phyloP scores from a whole-genome alignment of 2,329 filamentous ascomycete species.

The Ascochyta clinopodiicola region DNA sequence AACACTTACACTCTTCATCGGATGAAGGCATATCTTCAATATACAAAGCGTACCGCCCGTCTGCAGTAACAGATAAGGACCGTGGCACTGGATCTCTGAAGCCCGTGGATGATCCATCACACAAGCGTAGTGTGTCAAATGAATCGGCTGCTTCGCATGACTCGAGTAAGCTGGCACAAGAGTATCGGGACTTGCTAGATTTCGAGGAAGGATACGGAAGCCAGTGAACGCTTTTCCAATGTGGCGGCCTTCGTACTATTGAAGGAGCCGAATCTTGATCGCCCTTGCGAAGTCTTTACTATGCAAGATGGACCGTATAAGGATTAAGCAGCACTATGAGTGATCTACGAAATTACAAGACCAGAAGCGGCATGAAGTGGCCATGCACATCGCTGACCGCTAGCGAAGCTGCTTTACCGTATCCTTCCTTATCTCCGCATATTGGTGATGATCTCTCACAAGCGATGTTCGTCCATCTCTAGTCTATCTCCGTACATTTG shows the following conservation, averaged over 20 bases:
- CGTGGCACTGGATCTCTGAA: conserved; percentile 1
- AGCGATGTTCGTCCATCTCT: not conserved
- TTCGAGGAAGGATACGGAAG: conserved; percentile 31
- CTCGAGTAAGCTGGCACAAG: conserved; percentile 28
- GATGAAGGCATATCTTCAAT: not conserved
- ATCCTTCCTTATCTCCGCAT: not conserved
- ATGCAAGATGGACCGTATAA: not conserved
- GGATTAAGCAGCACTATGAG: not conserved
- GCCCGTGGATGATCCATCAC: conserved; percentile 6
- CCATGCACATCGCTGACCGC: conserved; percentile 5
- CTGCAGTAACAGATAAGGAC: not conserved
- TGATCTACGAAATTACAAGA: not conserved
- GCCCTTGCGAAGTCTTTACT: too few species aligned
- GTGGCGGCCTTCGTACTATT: not conserved
- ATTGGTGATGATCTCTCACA: not conserved
- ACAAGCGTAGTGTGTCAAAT: conserved; percentile 23
- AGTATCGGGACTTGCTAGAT: conserved; percentile 33
- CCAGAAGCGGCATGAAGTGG: not conserved
- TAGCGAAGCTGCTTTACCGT: not conserved
- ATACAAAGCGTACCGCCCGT: conserved; percentile 13
- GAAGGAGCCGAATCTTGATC: not conserved
- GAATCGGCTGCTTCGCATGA: conserved; percentile 25
- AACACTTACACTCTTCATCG: not conserved
- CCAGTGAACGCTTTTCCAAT: not conserved
- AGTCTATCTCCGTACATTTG: not conserved